Evolutionary conservation across 73 alveolate genomes (phyloP).

Genomic region (Stentor roeselii): DNA sequence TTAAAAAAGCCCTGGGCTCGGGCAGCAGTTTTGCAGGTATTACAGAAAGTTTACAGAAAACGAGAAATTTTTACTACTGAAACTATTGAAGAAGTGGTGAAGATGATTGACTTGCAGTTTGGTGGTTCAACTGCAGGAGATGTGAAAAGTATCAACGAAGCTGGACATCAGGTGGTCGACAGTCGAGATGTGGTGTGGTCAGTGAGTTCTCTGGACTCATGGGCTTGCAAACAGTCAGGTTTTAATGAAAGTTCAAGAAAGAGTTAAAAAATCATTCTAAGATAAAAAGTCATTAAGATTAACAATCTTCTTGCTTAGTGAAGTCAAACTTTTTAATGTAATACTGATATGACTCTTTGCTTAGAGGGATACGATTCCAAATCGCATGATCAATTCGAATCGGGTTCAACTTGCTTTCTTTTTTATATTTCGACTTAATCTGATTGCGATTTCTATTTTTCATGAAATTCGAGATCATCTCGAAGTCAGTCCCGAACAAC

Average conservation of each 20-base stretch:
- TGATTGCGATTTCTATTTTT: conserved; percentile 18
- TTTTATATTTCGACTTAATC: conserved; percentile 22
- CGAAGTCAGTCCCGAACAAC: conserved; percentile 24
- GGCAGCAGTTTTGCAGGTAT: not conserved
- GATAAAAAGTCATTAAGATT: no score
- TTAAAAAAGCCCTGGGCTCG: not conserved
- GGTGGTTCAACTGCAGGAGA: not conserved
- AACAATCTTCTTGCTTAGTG: not conserved
- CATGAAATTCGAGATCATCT: conserved; percentile 14
- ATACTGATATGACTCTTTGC: conserved; percentile 3
- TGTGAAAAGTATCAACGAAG: not conserved
- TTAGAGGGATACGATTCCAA: conserved; percentile 3
- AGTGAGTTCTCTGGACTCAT: not conserved
- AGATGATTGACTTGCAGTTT: not conserved
- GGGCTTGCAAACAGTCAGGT: not conserved
- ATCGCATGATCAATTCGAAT: conserved; percentile 13
- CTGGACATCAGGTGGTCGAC: not conserved
- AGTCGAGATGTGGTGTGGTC: not conserved
- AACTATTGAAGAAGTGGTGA: not conserved
- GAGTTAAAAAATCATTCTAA: no score
- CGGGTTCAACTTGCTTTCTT: conserved; percentile 7
- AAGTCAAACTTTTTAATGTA: not conserved
- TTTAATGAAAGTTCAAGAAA: no score
- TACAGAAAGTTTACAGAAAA: not conserved
- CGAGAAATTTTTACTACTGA: not conserved